Evolutionary conservation across 2,329 filamentous ascomycete genomes (phyloP).

Genomic region (Mariannaea elegans): DNA sequence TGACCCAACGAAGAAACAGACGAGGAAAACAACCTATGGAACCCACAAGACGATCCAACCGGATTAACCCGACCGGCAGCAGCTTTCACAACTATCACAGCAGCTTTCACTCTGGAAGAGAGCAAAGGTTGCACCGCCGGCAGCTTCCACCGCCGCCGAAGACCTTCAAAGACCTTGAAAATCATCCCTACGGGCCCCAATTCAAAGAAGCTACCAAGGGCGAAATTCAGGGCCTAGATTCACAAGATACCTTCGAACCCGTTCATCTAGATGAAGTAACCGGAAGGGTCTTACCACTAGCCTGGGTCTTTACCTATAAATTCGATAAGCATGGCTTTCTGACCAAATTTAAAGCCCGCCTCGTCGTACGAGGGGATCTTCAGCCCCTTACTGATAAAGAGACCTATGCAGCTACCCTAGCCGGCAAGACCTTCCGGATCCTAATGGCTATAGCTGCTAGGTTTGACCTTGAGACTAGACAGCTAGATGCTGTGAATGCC

Average conservation of each 20-base stretch:
- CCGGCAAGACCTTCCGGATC: constrained; percentile 3
- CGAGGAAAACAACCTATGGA: background rate
- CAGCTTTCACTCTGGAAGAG: background rate
- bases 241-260: constrained; percentile 2
- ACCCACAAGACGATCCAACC: background rate
- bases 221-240: background rate
- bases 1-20: background rate
- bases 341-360: background rate
- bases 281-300: background rate
- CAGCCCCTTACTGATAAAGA: constrained; percentile 7
- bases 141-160: constrained; percentile 6
- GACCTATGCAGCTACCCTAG: constrained; percentile 15
- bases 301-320: constrained; percentile 22
- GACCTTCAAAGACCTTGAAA: constrained; percentile 7
- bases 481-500: constrained; percentile 18
- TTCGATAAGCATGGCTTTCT: constrained; percentile 15
- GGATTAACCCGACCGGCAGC: background rate
- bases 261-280: background rate
- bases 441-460: constrained; percentile 13
- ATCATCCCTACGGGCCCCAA: constrained; percentile 1
- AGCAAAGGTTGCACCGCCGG: constrained; percentile 3
- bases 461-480: constrained; percentile 10
- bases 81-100: background rate
- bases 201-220: constrained; percentile 12
- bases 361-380: constrained; percentile 14